These are phyloP conservation scores for Hypoxylon rickii DNA, from an alignment of 495 filamentous ascomycete genomes.

Conservation along the genomic window DNA sequence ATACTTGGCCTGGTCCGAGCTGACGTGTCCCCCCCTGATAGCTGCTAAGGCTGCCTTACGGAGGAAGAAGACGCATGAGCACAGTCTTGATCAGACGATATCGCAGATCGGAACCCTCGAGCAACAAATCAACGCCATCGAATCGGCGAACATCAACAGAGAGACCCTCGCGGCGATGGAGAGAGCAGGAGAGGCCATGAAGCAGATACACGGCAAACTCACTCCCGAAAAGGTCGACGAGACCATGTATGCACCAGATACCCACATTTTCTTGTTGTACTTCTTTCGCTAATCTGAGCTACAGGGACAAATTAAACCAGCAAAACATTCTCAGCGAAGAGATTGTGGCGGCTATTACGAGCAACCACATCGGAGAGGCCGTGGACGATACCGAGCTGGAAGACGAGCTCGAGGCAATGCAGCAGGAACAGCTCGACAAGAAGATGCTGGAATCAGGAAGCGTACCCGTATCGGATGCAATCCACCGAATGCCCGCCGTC, in stretches of 20 bases:
- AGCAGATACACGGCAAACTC: slow-evolving; percentile 85
- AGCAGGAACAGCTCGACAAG: slow-evolving; percentile 87
- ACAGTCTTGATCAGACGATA: slow-evolving; percentile 85
- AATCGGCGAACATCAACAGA: slow-evolving; percentile 97
- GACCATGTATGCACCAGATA: slow-evolving; percentile 75
- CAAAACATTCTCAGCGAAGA: slow-evolving; percentile 92
- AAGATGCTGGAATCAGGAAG: slow-evolving; percentile 90
- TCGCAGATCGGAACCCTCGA: slow-evolving; percentile 90
- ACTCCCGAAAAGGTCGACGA: slow-evolving; percentile 91
- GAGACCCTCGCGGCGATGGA: slow-evolving; percentile 96
- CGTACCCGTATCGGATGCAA: slow-evolving; percentile 65
- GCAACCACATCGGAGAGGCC: slow-evolving; percentile 67
- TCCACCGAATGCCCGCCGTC: slow-evolving; percentile 73
- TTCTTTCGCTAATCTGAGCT: slow-evolving; percentile 34
- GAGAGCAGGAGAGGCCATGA: slow-evolving; percentile 85
- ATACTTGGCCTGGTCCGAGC: slow-evolving; percentile 2
- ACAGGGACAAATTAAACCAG: slow-evolving; percentile 91
- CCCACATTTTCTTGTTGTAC: not conserved
- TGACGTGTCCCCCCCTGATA: slow-evolving; percentile 42
- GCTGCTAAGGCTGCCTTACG: slow-evolving; percentile 89
- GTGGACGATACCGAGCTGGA: slow-evolving; percentile 88
- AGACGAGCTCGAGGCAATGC: slow-evolving; percentile 73
- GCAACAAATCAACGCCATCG: slow-evolving; percentile 94
- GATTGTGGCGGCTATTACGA: slow-evolving; percentile 82
- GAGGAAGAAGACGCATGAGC: slow-evolving; percentile 92